Evolutionary conservation across 2,329 filamentous ascomycete species (phyloP).

Genomic region (Stemphylium vesicarium): DNA sequence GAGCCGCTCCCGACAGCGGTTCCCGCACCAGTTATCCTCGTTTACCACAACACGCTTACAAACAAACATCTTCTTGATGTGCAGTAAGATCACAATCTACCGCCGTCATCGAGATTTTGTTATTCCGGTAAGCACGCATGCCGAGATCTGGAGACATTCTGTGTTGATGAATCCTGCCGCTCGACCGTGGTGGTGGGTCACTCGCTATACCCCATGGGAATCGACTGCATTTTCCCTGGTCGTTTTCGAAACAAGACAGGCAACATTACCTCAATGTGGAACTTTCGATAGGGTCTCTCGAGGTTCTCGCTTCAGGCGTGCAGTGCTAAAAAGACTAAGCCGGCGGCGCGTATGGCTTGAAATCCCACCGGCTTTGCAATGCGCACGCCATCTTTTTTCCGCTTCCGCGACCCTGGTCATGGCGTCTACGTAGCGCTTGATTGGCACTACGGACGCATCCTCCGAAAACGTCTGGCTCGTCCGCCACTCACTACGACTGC

Average conservation of each 20-base stretch:
- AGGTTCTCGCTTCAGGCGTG: background rate
- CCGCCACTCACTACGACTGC: slow-evolving; percentile 1
- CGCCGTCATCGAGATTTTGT: background rate
- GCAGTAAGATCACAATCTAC: background rate
- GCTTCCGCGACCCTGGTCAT: slow-evolving; percentile 9
- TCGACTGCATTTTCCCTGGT: slow-evolving; percentile 9
- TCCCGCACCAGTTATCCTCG: slow-evolving; percentile 2
- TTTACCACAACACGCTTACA: background rate
- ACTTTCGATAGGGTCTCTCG: background rate
- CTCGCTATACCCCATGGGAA: slow-evolving; percentile 3
- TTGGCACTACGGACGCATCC: background rate
- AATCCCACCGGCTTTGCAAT: background rate
- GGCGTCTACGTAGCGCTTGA: background rate
- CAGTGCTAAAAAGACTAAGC: slow-evolving; percentile 2
- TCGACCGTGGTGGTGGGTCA: background rate
- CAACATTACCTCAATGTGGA: background rate
- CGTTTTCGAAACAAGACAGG: slow-evolving; percentile 5
- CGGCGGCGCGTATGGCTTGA: slow-evolving; percentile 1
- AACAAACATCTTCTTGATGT: background rate
- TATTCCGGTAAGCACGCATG: background rate
- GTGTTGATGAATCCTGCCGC: background rate
- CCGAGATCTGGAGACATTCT: background rate
- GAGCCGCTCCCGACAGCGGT: slow-evolving; percentile 4
- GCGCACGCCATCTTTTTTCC: background rate
- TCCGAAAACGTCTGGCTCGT: slow-evolving; percentile 1